Percentiles rank a stretch among this genome's conserved stretches.
Evolutionary conservation across 805 yeast species (phyloP).

Genomic region (Sugiyamaella mastotermitis): DNA sequence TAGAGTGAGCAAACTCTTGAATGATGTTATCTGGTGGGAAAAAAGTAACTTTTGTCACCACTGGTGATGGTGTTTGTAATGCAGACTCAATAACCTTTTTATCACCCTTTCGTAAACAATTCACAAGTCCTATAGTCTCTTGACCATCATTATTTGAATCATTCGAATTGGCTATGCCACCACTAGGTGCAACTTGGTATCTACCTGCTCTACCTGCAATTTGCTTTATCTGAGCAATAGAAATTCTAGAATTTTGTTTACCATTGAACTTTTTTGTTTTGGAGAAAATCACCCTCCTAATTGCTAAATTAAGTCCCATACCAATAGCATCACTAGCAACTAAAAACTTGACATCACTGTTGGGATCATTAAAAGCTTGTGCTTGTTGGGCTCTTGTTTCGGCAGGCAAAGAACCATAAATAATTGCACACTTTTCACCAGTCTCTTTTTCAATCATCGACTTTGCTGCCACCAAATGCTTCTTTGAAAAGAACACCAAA

Average conservation of each 20-base stretch:
- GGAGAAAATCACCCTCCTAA: slow-evolving; percentile 73
- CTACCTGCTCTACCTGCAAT: slow-evolving; percentile 97
- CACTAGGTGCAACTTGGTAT: slow-evolving; percentile 37
- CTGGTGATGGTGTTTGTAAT: slow-evolving; percentile 46
- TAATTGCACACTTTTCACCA: slow-evolving; percentile 66
- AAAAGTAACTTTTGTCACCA: slow-evolving; percentile 55
- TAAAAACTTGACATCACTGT: slow-evolving; percentile 71
- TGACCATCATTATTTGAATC: slow-evolving; percentile 10
- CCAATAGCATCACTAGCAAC: slow-evolving; percentile 98
- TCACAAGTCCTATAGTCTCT: slow-evolving; percentile 42
- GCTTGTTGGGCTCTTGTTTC: slow-evolving; percentile 90
- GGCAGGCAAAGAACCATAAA: slow-evolving; percentile 94
- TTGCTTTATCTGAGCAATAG: slow-evolving; percentile 72
- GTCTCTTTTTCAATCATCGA: slow-evolving; percentile 62
- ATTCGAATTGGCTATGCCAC: neutral
- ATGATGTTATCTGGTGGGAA: slow-evolving; percentile 79
- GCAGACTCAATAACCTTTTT: slow-evolving; percentile 41
- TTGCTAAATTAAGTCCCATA: slow-evolving; percentile 89
- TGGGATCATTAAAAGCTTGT: slow-evolving; percentile 53
- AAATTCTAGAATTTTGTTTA: slow-evolving; percentile 36
- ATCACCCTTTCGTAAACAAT: slow-evolving; percentile 44
- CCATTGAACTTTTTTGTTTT: slow-evolving; percentile 71
- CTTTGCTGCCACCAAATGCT: slow-evolving; percentile 61
- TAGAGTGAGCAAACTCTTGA: slow-evolving; percentile 56
- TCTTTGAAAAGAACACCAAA: slow-evolving; percentile 78